Base-by-base conservation (phyloP, 352 stramenopile genomes). In the Phytophthora fragariaefolia region DNA sequence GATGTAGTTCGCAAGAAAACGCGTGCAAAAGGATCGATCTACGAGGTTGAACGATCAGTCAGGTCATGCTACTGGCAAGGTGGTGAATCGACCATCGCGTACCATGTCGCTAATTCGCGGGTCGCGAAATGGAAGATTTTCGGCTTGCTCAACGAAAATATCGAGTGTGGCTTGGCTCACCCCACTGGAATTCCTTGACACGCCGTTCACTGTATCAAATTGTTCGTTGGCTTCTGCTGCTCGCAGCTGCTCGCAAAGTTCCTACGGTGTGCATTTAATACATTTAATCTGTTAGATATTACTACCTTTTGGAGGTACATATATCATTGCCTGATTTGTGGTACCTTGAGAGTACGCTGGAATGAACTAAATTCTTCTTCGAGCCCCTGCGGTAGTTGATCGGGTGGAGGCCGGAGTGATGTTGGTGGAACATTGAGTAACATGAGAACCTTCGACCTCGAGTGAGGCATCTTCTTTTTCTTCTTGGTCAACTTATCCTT, bases 11-110 rank as follows among this genome's bases (percentile, higher is more conserved):
- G 62, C 5, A 92, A 58, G 26, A 65, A 81, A 13, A 87, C 57
- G 2, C 80, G 77, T 13, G 88, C 80, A 17, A 81, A 72, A 12
- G 84, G 79, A 30, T 91, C 77, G 24, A 90, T 83, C 83, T 92
- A 52, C 18, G 49, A 57, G 6, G 7, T 27, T 27, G 1, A 38
- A 42, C 7, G 20, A 51, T 40, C 17, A 20, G 42, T 57, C 4
- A 57, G 12, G 13, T 28, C 9, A 38, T 26, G 20, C 6, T 51
- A 20, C 20, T 47, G 18, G 3, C 12, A 53, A n/a, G 17, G 13
- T 4, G 7, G 42, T 23, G 12, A 27, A 2, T 15, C 13, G 18
- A n/a, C 3, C 13, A 49, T 24, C 56, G 22, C 66, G 12, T 69
- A 91, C 84, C 51, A 71, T 54, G 57, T 86, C 79, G n/a, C 49